Percentiles rank a stretch among this genome's conserved stretches.
phyloP scores from a whole-genome alignment of 495 filamentous ascomycete species.

The Rostrohypoxylon terebratum region DNA sequence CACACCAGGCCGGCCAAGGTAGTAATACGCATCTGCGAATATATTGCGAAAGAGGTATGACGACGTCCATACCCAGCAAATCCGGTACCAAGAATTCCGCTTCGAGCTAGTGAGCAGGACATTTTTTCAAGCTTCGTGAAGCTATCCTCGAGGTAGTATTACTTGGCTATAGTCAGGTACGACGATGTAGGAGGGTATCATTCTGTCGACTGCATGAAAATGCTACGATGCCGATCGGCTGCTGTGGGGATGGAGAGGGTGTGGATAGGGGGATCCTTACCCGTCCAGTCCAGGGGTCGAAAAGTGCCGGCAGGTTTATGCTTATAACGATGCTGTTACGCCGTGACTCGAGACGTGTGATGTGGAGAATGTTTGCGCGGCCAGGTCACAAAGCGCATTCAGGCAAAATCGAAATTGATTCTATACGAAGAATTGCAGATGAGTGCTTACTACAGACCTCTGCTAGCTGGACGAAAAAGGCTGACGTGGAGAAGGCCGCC shows the following conservation, averaged over 20 bases:
- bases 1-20: neutral
- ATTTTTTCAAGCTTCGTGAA: constrained; percentile 23
- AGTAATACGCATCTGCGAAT: neutral
- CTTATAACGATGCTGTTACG: constrained; percentile 15
- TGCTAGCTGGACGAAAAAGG: neutral
- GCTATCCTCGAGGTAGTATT: neutral
- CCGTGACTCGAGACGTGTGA: neutral
- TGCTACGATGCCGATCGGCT: constrained; percentile 18
- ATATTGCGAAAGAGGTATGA: neutral
- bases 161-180: constrained; percentile 25
- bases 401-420: neutral
- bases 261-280: constrained; percentile 5
- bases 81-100: neutral
- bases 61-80: neutral
- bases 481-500: neutral
- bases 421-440: constrained; percentile 11
- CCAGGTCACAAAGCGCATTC: constrained; percentile 1
- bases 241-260: constrained; percentile 22
- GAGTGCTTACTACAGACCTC: constrained; percentile 2
- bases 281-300: constrained; percentile 15
- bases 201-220: constrained; percentile 16
- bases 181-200: constrained; percentile 14
- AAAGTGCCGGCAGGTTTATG: constrained; percentile 9
- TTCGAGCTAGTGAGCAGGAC: constrained; percentile 3
- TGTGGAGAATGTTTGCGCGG: constrained; percentile 2